Evolutionary conservation across 257 asterid species (phyloP).

Genomic region (Vinca minor): DNA sequence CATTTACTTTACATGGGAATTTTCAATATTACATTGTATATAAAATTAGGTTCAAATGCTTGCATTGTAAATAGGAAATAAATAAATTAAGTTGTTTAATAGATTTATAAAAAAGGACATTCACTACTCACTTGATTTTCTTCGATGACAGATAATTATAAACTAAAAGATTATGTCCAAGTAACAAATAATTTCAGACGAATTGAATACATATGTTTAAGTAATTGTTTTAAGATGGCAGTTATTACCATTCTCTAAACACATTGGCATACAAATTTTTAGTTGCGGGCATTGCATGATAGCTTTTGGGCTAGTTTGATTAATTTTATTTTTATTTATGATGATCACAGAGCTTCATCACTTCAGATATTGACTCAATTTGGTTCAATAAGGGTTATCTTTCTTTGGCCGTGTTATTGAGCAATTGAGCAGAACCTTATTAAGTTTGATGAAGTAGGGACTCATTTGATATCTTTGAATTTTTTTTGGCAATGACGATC

Average conservation of each 20-base stretch:
- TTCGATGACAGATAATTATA: too few species aligned
- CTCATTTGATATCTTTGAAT: constrained; percentile 32
- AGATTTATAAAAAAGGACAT: too few species aligned
- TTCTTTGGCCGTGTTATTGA: constrained; percentile 10
- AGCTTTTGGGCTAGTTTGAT: constrained; percentile 2
- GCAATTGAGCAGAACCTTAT: constrained; percentile 17
- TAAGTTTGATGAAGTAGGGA: constrained; percentile 23
- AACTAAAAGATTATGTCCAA: too few species aligned
- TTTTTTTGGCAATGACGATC: constrained; percentile 38
- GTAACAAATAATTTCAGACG: neutral
- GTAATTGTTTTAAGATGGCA: too few species aligned
- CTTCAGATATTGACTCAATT: neutral
- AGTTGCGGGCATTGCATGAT: neutral
- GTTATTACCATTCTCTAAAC: too few species aligned
- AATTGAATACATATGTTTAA: neutral
- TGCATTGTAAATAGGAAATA: too few species aligned
- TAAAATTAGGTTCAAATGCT: too few species aligned
- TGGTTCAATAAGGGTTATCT: constrained; percentile 2
- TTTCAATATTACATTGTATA: too few species aligned
- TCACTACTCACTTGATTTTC: constrained; percentile 2
- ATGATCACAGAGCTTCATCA: constrained; percentile 8
- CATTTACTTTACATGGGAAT: too few species aligned
- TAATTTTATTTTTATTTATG: neutral
- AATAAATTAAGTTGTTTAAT: too few species aligned
- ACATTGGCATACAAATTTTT: neutral